Evolutionary conservation across 169 alveolate species (phyloP), one percentile per base, ranked within the genome.

Genomic region (Eimeria sp.): DNA sequence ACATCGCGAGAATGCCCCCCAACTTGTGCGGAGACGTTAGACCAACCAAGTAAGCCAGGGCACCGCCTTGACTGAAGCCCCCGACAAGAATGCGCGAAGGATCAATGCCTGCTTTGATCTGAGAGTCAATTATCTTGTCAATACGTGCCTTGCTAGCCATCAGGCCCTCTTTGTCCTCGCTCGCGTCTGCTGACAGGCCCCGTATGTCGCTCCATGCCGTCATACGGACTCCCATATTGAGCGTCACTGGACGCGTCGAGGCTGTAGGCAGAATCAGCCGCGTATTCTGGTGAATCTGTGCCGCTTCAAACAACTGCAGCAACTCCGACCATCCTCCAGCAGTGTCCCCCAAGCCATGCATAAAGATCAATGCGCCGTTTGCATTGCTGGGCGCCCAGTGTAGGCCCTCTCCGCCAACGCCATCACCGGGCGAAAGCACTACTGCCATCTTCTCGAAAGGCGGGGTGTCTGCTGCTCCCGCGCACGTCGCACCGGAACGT

Each of bases 31-130:
- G 67, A 61, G 93, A 73, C 10, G 86, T 63, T 40, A 95, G 92
- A 70, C 93, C 92, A 4, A 73, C 87, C 2, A 95, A 40, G 34
- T 95, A 95, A 20, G 97, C 95, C 65, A 95, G 34, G 14, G 97
- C 97, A 1, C 95, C 97, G 18, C 97, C 97, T 49, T 95, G 97
- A 80, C 97, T 95, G 87, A 95, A 95, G 40, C 97, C 97, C 45
- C 95, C 97, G 16, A 95, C 75, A 20, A 95, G 58, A n/a, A 95
- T 88, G n/a, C 95, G 82, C 18, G 88, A 57, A 27, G 97, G 97
- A 47, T 80, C 30, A 27, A 95, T 65, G 49, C 87, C 91, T 11
- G 43, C 76, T 47, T 63, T 70, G 75, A 95, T 49, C 40, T 95
- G 95, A 20, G 63, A 22, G 13, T 72, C 83, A 54, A 95, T 75